Percentiles rank a stretch among this genome's conserved stretches.
These are phyloP conservation scores for Inonotus hispidus DNA, from an alignment of 1,284 basidiomycete genomes.

Conservation along the genomic window DNA sequence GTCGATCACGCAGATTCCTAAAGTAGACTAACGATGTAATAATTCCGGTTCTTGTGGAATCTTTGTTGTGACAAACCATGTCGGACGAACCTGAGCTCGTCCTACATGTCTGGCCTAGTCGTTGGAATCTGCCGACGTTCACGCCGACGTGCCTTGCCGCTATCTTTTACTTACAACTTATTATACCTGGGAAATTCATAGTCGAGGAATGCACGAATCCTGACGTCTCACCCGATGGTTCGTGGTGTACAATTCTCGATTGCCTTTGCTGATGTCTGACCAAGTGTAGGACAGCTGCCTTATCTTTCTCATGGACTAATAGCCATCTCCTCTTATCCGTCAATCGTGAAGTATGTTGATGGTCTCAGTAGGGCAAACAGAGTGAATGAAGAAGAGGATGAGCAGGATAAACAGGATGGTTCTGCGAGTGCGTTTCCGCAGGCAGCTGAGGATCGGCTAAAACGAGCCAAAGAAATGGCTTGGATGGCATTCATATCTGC, in stretches of 20 bases:
- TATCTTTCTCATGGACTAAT: conserved; percentile 56
- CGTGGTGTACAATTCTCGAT: conserved; percentile 26
- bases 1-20: not conserved
- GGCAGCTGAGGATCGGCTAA: conserved; percentile 34
- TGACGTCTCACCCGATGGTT: conserved; percentile 72
- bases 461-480: conserved; percentile 51
- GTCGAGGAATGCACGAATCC: conserved; percentile 60
- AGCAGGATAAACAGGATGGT: conserved; percentile 17
- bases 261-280: not conserved
- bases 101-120: conserved; percentile 64
- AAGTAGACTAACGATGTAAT: not conserved
- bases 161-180: conserved; percentile 58
- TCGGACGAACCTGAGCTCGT: conserved; percentile 19
- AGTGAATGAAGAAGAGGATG: conserved; percentile 1
- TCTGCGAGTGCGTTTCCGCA: conserved; percentile 32
- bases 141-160: conserved; percentile 62
- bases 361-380: conserved; percentile 29
- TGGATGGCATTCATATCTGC: conserved; percentile 61
- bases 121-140: conserved; percentile 57
- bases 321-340: conserved; percentile 44
- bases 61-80: not conserved
- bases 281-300: conserved; percentile 57
- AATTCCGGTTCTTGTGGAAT: not conserved
- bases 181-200: conserved; percentile 57
- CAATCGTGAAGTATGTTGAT: conserved; percentile 60